Percentiles rank a stretch among this genome's conserved stretches.
Evolutionary conservation across 2,329 filamentous ascomycete genomes (phyloP).

Genomic region (Canariomyces notabilis): DNA sequence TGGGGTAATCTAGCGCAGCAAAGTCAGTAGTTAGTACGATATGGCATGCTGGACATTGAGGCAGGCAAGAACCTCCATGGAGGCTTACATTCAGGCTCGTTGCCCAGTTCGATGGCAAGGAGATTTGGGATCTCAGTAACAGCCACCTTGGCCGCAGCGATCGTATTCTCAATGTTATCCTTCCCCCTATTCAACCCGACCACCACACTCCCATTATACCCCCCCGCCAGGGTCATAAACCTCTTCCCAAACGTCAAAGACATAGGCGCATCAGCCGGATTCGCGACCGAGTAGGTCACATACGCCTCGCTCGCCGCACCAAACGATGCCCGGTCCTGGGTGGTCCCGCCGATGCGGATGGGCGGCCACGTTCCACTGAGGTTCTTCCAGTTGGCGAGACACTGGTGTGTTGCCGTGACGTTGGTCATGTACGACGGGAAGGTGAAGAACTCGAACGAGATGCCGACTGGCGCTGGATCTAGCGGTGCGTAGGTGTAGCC

Average conservation of each 20-base stretch:
- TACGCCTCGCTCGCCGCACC: slow-evolving; percentile 40
- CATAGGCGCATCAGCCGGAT: slow-evolving; percentile 42
- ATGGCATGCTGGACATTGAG: neutral
- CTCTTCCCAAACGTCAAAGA: slow-evolving; percentile 48
- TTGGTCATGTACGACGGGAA: slow-evolving; percentile 51
- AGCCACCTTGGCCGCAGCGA: slow-evolving; percentile 44
- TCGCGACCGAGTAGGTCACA: slow-evolving; percentile 47
- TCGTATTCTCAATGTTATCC: slow-evolving; percentile 49
- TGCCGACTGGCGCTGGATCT: slow-evolving; percentile 22
- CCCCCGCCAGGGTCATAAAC: slow-evolving; percentile 46
- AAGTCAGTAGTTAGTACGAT: neutral
- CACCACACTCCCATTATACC: slow-evolving; percentile 46
- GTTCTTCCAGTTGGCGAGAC: slow-evolving; percentile 46
- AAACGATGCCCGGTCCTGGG: slow-evolving; percentile 51
- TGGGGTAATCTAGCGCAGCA: slow-evolving; percentile 30
- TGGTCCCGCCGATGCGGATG: slow-evolving; percentile 54
- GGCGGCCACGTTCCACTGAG: slow-evolving; percentile 49
- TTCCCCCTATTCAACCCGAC: slow-evolving; percentile 50
- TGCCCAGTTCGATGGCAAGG: slow-evolving; percentile 51
- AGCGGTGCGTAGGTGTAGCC: slow-evolving; percentile 20
- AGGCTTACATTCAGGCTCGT: slow-evolving; percentile 50
- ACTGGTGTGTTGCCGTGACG: slow-evolving; percentile 45
- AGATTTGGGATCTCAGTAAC: slow-evolving; percentile 45
- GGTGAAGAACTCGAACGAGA: slow-evolving; percentile 50
- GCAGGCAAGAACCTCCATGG: neutral